These are phyloP conservation scores for Didymella pinodella DNA, from an alignment of 2,329 filamentous ascomycete genomes.

Conservation along the genomic window DNA sequence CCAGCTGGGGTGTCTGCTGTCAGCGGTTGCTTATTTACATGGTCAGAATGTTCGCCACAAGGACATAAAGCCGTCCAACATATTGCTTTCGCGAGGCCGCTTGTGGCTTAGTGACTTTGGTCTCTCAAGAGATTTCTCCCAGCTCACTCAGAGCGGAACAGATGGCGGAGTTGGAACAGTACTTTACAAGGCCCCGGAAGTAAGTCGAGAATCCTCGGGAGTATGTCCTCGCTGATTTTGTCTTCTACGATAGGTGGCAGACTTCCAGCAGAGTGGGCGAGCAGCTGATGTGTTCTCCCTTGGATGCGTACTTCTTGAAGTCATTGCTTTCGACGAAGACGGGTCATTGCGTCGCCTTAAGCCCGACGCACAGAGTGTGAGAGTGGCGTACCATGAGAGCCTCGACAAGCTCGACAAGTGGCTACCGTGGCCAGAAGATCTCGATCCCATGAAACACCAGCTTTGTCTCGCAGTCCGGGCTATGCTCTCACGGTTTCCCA, in stretches of 20 bases:
- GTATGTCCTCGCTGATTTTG: too few species aligned
- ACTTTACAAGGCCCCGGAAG: conserved; percentile 33
- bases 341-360: conserved; percentile 68
- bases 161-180: conserved; percentile 32
- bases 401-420: not conserved
- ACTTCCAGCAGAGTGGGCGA: conserved; percentile 17
- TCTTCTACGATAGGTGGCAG: not conserved
- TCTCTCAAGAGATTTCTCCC: conserved; percentile 32
- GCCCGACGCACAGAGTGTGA: conserved; percentile 34
- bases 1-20: conserved; percentile 29
- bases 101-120: conserved; percentile 34
- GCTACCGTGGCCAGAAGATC: not conserved
- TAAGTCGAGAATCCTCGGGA: not conserved
- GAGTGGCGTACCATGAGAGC: not conserved
- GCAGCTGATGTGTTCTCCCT: conserved; percentile 74
- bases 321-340: conserved; percentile 63
- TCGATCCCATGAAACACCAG: not conserved
- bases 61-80: conserved; percentile 35
- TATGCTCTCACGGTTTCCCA: not conserved
- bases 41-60: conserved; percentile 31
- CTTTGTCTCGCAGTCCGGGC: not conserved
- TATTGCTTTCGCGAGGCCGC: conserved; percentile 23
- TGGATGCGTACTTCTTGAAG: conserved; percentile 74
- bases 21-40: conserved; percentile 33
- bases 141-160: conserved; percentile 31